These are phyloP conservation scores for Epichloe elymi DNA, from an alignment of 2,329 filamentous ascomycete species.

Conservation along the genomic window DNA sequence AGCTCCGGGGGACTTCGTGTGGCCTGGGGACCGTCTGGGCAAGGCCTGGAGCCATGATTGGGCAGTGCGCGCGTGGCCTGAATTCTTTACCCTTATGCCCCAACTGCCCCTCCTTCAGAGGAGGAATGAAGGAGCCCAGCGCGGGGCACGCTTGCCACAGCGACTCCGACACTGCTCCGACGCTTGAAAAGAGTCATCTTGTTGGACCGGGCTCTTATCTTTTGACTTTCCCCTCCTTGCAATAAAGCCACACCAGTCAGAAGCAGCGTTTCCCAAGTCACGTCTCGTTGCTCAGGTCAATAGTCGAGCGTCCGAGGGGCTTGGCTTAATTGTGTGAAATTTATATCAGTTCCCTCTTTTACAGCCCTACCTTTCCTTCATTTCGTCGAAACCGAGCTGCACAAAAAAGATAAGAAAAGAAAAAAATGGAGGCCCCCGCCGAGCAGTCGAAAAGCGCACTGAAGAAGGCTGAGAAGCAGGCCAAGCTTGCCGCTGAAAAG, in stretches of 20 bases:
- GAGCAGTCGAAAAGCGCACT: slow-evolving; percentile 46
- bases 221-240: neutral
- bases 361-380: neutral
- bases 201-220: neutral
- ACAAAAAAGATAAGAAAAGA: neutral
- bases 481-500: slow-evolving; percentile 47
- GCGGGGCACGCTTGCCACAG: slow-evolving; percentile 8
- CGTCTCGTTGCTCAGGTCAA: neutral
- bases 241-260: neutral
- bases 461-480: slow-evolving; percentile 54
- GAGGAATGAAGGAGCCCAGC: neutral
- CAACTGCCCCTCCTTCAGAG: slow-evolving; percentile 9
- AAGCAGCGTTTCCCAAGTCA: neutral
- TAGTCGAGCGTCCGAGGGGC: neutral
- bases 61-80: too few species aligned
- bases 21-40: neutral
- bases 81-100: slow-evolving; percentile 4
- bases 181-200: slow-evolving; percentile 4
- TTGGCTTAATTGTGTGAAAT: neutral
- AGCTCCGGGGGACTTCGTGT: slow-evolving; percentile 8
- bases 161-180: slow-evolving; percentile 1
- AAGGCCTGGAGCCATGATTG: too few species aligned
- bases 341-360: neutral
- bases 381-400: neutral
- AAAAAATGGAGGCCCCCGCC: slow-evolving; percentile 18